Evolutionary conservation across 208 protist species (phyloP), one percentile per base, ranked within the genome.

Genomic region (Borovskyia barvae): DNA sequence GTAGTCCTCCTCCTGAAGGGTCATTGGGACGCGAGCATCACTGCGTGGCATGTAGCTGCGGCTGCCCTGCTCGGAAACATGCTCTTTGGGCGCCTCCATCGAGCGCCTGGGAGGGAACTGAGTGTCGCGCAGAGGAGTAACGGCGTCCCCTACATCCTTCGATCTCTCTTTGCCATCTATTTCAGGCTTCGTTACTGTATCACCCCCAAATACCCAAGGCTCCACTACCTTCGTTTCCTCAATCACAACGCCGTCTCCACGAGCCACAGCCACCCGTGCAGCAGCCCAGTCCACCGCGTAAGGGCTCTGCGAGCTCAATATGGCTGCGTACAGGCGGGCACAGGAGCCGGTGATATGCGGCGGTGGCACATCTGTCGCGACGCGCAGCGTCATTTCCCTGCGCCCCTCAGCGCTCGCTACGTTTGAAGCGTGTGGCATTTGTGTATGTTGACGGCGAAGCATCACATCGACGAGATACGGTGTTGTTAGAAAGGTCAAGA

Each of bases 221-320:
- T 67, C 55, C 3, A 77, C 41, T 46, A 86, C 75, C 14, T n/a
- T 14, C 45, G 60, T 43, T 50, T 86, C 79, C 14, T 61, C 47
- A 8, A 86, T 45, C 22, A 86, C 72, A 14, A 74, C 35, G 9
- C 75, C 79, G 30, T 82, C 75, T 25, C 48, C 53, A 2, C 75
- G 75, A 8, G 35, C 39, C 14, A 71, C 59, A 14, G 79, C 65
- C 19, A 54, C 49, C 14, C 54, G 61, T 3, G 66, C 71, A 5
- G 57, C 71, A 2, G 48, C 49, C 75, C 79, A 86, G 65, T 86
- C 68, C 29, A 81, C 56, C 1, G 35, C 43, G 47, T 80, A 82
- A 33, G 59, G 42, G 22, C 73, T 80, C 28, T 66, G 45, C 25
- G 52, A 37, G 6, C 64, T 77, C 4, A 80, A 41, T 5, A 86